phyloP scores from a whole-genome alignment of 2,329 filamentous ascomycete species.

The Bipolaris gigantea region DNA sequence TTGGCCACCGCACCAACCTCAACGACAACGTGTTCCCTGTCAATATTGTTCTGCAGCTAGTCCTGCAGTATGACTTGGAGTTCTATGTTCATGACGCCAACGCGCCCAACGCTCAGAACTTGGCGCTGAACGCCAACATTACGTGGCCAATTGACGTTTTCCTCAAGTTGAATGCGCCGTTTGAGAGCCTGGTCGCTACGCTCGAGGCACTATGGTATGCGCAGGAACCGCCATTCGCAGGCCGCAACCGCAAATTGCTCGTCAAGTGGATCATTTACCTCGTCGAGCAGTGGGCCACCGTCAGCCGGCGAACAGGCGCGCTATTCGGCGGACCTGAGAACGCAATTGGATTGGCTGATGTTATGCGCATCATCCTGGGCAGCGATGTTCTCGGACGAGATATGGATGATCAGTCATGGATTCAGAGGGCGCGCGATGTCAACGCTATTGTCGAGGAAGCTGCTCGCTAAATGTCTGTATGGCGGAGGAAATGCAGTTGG shows the following conservation, averaged over 20 bases:
- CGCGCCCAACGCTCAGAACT: constrained; percentile 14
- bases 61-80: constrained; percentile 50
- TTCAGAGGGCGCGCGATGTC: constrained; percentile 33
- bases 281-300: constrained; percentile 62
- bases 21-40: constrained; percentile 60
- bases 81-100: constrained; percentile 51
- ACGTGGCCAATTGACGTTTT: constrained; percentile 69
- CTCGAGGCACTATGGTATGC: constrained; percentile 69
- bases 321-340: constrained; percentile 64
- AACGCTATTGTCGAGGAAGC: constrained; percentile 34
- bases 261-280: constrained; percentile 65
- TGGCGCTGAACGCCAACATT: constrained; percentile 32
- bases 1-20: constrained; percentile 59
- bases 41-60: constrained; percentile 42
- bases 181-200: constrained; percentile 63
- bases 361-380: constrained; percentile 48
- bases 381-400: constrained; percentile 44
- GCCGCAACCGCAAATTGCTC: constrained; percentile 57
- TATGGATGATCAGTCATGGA: constrained; percentile 42
- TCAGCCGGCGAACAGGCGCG: constrained; percentile 56
- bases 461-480: constrained; percentile 24
- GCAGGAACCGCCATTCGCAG: constrained; percentile 66
- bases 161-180: constrained; percentile 62
- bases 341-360: constrained; percentile 48
- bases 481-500: background rate